phyloP scores from a whole-genome alignment of 495 filamentous ascomycete species.

The Astrocystis sublimbata region DNA sequence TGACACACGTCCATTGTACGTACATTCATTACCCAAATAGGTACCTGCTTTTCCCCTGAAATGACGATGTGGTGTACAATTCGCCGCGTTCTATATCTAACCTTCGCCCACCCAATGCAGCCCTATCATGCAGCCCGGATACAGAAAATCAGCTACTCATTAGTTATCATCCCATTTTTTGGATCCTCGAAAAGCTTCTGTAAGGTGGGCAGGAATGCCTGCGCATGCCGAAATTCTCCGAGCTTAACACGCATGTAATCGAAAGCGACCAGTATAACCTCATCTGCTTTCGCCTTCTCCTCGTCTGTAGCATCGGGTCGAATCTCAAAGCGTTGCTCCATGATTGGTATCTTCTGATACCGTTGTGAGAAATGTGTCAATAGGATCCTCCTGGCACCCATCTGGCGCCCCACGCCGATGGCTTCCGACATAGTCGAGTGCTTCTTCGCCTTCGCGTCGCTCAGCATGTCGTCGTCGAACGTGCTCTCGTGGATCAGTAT shows the following conservation, averaged over 20 bases:
- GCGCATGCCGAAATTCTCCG: conserved; percentile 75
- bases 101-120: too few relatives aligned
- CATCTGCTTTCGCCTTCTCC: conserved; percentile 29
- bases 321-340: conserved; percentile 36
- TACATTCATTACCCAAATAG: too few relatives aligned
- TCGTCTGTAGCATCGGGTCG: conserved; percentile 14
- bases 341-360: conserved; percentile 80
- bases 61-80: too few relatives aligned
- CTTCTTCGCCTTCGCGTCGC: conserved; percentile 82
- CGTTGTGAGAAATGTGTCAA: conserved; percentile 94
- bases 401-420: conserved; percentile 69
- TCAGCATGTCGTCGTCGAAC: conserved; percentile 79
- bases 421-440: conserved; percentile 87
- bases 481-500: conserved; percentile 94
- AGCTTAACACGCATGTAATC: conserved; percentile 86
- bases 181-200: conserved; percentile 61
- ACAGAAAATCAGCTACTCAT: too few relatives aligned
- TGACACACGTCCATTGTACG: too few relatives aligned
- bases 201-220: conserved; percentile 70
- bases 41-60: too few relatives aligned
- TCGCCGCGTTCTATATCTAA: too few relatives aligned
- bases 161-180: too few relatives aligned
- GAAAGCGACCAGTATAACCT: conserved; percentile 76
- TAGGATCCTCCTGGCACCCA: conserved; percentile 74
- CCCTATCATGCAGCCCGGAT: too few relatives aligned